Evolutionary conservation across 2,329 filamentous ascomycete species (phyloP).

Genomic region (Penicillium brevicompactum): DNA sequence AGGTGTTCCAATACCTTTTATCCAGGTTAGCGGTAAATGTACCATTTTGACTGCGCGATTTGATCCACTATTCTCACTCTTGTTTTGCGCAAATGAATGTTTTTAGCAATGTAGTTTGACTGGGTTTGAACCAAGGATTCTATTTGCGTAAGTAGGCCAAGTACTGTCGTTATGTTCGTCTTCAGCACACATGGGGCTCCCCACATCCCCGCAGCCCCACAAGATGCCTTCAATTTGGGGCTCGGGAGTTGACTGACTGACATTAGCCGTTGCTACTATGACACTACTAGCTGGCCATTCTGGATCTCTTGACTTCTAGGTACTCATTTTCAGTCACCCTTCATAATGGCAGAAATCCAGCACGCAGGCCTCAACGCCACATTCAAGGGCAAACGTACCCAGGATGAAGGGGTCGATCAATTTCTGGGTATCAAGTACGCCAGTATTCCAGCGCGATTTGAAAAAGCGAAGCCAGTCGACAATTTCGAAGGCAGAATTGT

Average conservation of each 20-base stretch:
- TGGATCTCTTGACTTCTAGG: too few relatives aligned
- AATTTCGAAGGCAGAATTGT: slow-evolving; percentile 30
- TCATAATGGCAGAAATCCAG: slow-evolving; percentile 27
- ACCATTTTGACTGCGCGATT: too few relatives aligned
- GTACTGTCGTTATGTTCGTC: too few relatives aligned
- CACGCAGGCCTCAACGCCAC: slow-evolving; percentile 29
- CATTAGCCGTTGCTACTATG: slow-evolving; percentile 12
- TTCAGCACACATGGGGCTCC: neutral
- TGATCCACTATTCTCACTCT: too few relatives aligned
- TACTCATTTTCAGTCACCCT: too few relatives aligned
- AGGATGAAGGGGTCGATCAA: slow-evolving; percentile 24
- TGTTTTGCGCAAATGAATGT: too few relatives aligned
- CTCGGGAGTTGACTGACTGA: slow-evolving; percentile 18
- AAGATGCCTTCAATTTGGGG: neutral
- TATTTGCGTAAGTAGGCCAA: too few relatives aligned
- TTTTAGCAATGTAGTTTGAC: too few relatives aligned
- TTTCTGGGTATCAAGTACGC: slow-evolving; percentile 38
- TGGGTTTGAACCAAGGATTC: too few relatives aligned
- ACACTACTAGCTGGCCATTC: too few relatives aligned
- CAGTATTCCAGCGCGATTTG: slow-evolving; percentile 32
- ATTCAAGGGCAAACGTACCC: slow-evolving; percentile 25
- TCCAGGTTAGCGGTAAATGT: too few relatives aligned
- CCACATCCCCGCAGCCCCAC: slow-evolving; percentile 1
- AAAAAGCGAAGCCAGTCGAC: slow-evolving; percentile 27
- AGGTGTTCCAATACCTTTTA: too few relatives aligned